Base-by-base conservation (phyloP, 2,329 filamentous ascomycete genomes). In the Berkeleyomyces rouxiae region DNA sequence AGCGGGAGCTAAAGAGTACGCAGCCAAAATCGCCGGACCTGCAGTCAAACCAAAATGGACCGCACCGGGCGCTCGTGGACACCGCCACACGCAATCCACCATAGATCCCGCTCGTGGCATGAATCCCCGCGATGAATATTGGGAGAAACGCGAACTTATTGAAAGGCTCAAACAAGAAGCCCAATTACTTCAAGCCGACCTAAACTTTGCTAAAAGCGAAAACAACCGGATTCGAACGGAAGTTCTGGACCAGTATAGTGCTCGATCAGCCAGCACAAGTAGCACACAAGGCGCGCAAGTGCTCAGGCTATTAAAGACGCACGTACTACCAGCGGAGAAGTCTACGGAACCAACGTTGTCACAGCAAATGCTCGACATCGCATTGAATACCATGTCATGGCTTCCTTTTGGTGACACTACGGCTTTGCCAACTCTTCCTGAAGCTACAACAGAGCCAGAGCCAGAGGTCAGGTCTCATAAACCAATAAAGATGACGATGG, bases 401-500 rank as follows among this genome's bases (percentile, higher is more conserved):
- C 69, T 83, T 0, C 79, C 80, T 0, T 82, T 82, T 65, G 74
- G 75, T 31, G 75, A 73, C 49, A 68, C 72, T 0, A 67, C 68
- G 0, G 63, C 71, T 0, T 64, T 71, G 3, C 68, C 72, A 0
- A 39, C 33, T 3, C 53, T 62, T n/a, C 10, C 61, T 33, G 61
- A 67, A 0, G 61, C 66, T 2, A 7, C 69, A 44, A 66, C 70
- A 9, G 70, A 72, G 9, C 69, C 75, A 3, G 68, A 74, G 1
- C 70, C 79, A 0, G 74, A 79, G 6, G 70, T 75, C 65, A 73
- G 71, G 59, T 87, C 85, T 1, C 87, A 91, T 68, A 79, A 82
- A 60, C 88, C 86, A 0, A 69, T 83, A 1, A 77, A 77, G 0
- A 77, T 90, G 73, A 77, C 80, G 0, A 77, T 86, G 1, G 75